Conservation (phyloP, 2,329 filamentous ascomycete species). For the Xylaria sp. region DNA sequence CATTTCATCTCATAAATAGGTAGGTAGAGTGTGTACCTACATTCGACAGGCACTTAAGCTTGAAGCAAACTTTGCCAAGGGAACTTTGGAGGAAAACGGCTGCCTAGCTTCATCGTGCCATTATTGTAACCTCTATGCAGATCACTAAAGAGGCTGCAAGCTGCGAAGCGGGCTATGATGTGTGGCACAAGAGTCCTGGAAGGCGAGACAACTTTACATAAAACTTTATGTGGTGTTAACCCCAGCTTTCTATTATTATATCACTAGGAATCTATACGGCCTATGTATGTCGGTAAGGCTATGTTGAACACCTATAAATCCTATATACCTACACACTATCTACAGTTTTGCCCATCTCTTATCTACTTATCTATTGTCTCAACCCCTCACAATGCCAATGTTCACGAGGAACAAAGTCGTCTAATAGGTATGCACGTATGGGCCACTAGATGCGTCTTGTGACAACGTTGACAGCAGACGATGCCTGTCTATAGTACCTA, state of each 20-base stretch:
- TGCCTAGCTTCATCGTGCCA: not conserved
- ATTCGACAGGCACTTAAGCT: not conserved
- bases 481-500: conserved; percentile 27
- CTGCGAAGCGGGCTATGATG: not conserved
- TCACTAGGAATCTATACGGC: not conserved
- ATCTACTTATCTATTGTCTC: not conserved
- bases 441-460: conserved; percentile 5
- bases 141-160: not conserved
- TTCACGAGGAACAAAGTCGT: not conserved
- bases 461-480: conserved; percentile 18
- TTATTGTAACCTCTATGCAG: not conserved
- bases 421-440: not conserved
- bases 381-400: conserved; percentile 18
- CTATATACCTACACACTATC: not conserved
- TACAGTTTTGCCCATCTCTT: not conserved
- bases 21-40: not conserved
- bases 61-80: not conserved
- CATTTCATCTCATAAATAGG: not conserved
- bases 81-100: too few species aligned
- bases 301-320: conserved; percentile 14
- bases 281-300: too few species aligned
- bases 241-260: conserved; percentile 32
- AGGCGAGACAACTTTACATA: not conserved
- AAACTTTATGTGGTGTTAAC: not conserved
- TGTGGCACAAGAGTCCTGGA: conserved; percentile 7